These are phyloP conservation scores for Picea glauca DNA, from an alignment of 75 land plant species.

Conservation along the genomic window DNA sequence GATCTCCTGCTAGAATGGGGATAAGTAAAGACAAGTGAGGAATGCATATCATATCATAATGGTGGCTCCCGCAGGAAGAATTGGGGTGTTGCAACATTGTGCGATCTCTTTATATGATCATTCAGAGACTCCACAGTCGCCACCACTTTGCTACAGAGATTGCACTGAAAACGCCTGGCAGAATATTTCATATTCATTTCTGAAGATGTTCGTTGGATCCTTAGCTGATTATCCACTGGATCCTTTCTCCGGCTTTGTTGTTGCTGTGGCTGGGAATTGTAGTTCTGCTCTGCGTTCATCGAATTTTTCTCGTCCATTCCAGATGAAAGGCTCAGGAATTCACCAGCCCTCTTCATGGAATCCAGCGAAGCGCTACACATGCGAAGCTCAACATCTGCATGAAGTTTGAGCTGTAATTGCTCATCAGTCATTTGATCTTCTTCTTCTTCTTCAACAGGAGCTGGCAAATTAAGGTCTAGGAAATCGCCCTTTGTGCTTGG, in stretches of 20 bases:
- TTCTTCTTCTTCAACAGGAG: slow-evolving; percentile 20
- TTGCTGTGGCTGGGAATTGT: neutral
- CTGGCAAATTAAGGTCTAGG: slow-evolving; percentile 19
- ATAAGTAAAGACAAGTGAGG: neutral
- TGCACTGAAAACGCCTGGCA: neutral
- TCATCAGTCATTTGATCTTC: neutral
- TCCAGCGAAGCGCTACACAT: neutral
- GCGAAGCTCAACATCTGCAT: neutral
- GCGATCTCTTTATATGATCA: slow-evolving; percentile 1
- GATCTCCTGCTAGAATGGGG: neutral
- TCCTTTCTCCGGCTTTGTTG: neutral
- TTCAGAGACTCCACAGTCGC: neutral
- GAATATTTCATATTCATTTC: neutral
- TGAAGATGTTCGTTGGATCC: no score
- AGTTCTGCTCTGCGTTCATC: neutral
- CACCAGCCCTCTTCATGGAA: neutral
- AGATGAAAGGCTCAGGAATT: neutral
- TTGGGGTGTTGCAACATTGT: neutral
- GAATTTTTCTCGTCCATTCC: neutral
- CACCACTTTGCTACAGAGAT: neutral
- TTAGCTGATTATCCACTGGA: no score
- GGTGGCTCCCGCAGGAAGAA: neutral
- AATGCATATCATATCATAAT: neutral
- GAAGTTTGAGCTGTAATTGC: neutral
- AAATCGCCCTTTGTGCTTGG: neutral